Evolutionary conservation across 192 early-diverging fungal genomes (phyloP).

Genomic region (Umbelopsis sp.): DNA sequence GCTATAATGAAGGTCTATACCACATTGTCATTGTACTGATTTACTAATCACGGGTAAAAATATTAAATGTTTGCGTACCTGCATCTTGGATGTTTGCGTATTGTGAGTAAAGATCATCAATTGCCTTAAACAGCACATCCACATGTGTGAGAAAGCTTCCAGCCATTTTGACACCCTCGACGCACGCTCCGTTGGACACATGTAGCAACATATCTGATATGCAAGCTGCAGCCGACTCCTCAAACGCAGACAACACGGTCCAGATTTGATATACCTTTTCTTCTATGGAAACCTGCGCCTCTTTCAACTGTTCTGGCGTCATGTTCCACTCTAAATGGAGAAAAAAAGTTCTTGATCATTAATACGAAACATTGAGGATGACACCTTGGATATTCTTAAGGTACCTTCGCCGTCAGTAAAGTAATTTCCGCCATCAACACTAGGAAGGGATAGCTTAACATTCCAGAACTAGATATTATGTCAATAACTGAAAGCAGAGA

Average conservation of each 20-base stretch:
- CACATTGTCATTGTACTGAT: not conserved
- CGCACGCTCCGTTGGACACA: conserved; percentile 71
- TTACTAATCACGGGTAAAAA: not conserved
- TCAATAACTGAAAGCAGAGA: not conserved
- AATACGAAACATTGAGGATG: not conserved
- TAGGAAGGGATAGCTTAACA: conserved; percentile 44
- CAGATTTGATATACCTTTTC: conserved; percentile 88
- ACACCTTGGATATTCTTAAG: not conserved
- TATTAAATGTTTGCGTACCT: conserved; percentile 19
- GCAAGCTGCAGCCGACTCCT: conserved; percentile 86
- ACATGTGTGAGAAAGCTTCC: conserved; percentile 83
- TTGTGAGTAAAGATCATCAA: conserved; percentile 51
- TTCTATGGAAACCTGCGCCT: conserved; percentile 70
- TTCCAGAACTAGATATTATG: conserved; percentile 51
- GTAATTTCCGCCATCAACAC: not conserved
- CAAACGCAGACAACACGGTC: conserved; percentile 82
- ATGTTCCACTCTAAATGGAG: not conserved
- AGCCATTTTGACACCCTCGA: conserved; percentile 73
- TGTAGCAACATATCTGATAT: conserved; percentile 88
- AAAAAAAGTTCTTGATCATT: not conserved
- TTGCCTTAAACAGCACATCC: conserved; percentile 77
- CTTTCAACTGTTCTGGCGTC: conserved; percentile 59
- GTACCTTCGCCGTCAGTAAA: not conserved
- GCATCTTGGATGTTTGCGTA: conserved; percentile 17
- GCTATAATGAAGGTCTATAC: conserved; percentile 66